Evolutionary conservation across 148 eudicot species (phyloP).

Genomic region (Rhododendron ferrugineum): DNA sequence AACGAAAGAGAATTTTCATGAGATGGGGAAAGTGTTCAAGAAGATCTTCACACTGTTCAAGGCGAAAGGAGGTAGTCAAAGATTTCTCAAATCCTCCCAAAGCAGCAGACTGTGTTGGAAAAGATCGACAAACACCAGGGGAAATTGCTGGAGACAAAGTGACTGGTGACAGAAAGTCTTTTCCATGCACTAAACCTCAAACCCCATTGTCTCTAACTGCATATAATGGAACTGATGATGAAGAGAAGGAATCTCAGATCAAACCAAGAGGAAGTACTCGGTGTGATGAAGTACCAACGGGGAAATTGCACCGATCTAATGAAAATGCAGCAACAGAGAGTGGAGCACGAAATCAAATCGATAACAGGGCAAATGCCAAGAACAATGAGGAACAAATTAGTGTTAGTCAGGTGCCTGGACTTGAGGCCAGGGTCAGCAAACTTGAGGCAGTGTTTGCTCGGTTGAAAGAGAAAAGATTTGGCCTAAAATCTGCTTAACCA

Average conservation of each 20-base stretch:
- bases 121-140: not conserved
- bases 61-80: not conserved
- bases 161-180: not conserved
- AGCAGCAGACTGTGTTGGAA: slow-evolving; percentile 1
- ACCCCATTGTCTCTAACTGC: not conserved
- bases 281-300: not conserved
- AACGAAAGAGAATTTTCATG: not conserved
- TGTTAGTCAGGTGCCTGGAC: not conserved
- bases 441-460: slow-evolving; percentile 1
- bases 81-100: slow-evolving; percentile 8
- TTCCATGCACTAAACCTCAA: not conserved
- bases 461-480: not conserved
- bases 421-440: not conserved
- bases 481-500: not conserved
- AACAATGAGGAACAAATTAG: not conserved
- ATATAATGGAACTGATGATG: not conserved
- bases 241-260: not conserved
- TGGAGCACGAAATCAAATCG: not conserved
- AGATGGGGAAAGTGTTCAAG: not conserved
- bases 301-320: not conserved
- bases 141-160: not conserved
- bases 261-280: not conserved
- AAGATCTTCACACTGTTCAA: not conserved
- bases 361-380: not conserved
- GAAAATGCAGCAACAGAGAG: not conserved